Percentiles rank a stretch among this genome's conserved stretches.
Evolutionary conservation across 148 eudicot genomes (phyloP).

Genomic region (Chenopodium album): DNA sequence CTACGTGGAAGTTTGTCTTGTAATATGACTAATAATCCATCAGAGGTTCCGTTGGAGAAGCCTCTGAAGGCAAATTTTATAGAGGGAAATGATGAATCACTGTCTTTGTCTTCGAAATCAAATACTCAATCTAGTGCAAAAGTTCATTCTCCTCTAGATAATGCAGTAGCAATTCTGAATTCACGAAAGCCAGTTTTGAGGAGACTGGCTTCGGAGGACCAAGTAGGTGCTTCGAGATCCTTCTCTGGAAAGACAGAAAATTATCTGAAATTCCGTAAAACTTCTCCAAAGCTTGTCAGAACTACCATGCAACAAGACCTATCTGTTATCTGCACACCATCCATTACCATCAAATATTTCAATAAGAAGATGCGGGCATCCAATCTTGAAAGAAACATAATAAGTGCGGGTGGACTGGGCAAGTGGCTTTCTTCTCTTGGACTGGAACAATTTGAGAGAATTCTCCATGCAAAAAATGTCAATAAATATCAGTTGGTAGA

Average conservation of each 20-base stretch:
- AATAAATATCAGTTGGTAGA: slow-evolving; percentile 67
- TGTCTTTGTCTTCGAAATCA: slow-evolving; percentile 26
- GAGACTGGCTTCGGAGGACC: slow-evolving; percentile 1
- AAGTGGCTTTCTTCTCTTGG: slow-evolving; percentile 79
- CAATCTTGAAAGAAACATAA: slow-evolving; percentile 70
- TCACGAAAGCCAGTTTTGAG: slow-evolving; percentile 14
- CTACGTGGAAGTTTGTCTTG: slow-evolving; percentile 10
- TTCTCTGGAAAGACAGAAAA: slow-evolving; percentile 20
- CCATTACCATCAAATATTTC: slow-evolving; percentile 27
- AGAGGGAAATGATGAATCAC: slow-evolving; percentile 32
- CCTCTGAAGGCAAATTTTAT: slow-evolving; percentile 14
- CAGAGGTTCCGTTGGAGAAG: slow-evolving; percentile 26
- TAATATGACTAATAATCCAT: slow-evolving; percentile 20
- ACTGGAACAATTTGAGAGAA: slow-evolving; percentile 53
- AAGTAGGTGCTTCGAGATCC: neutral
- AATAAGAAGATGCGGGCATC: slow-evolving; percentile 57
- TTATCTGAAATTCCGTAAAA: slow-evolving; percentile 14
- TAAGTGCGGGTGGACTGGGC: slow-evolving; percentile 73
- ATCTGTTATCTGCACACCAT: slow-evolving; percentile 18
- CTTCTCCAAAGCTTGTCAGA: slow-evolving; percentile 28
- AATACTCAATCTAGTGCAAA: slow-evolving; percentile 28
- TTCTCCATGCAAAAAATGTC: slow-evolving; percentile 48
- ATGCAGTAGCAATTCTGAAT: slow-evolving; percentile 19
- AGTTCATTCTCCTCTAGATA: slow-evolving; percentile 26
- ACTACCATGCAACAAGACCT: slow-evolving; percentile 20